Evolutionary conservation across 306 rosid species (phyloP).

Genomic region (Echinosophora koreensis): DNA sequence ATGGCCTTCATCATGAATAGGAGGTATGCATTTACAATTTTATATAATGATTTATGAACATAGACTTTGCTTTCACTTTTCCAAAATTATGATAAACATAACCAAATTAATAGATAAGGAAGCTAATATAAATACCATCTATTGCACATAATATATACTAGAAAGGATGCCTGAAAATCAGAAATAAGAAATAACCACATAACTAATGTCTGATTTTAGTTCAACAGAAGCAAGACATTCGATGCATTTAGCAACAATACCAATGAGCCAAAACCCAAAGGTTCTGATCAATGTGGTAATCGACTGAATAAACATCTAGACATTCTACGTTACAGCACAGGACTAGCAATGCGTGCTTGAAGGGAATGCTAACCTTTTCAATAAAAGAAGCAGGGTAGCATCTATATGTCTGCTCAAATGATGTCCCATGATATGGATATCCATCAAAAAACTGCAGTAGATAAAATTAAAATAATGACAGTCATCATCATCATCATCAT

Average conservation of each 20-base stretch:
- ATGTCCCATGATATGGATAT: conserved; percentile 94
- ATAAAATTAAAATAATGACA: conserved; percentile 20
- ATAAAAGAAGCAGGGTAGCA: conserved; percentile 98
- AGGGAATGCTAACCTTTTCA: conserved; percentile 75
- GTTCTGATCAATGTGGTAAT: conserved; percentile 2
- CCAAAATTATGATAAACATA: neutral
- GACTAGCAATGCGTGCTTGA: conserved; percentile 2
- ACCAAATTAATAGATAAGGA: conserved; percentile 1
- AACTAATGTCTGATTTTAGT: neutral
- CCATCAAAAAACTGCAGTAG: conserved; percentile 80
- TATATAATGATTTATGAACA: neutral
- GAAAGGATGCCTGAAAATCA: neutral
- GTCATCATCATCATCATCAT: conserved; percentile 23
- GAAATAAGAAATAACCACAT: neutral
- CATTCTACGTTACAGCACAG: neutral
- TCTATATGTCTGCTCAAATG: conserved; percentile 96
- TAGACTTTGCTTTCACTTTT: neutral
- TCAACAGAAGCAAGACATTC: conserved; percentile 33
- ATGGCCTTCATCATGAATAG: too few relatives aligned
- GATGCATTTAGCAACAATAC: neutral
- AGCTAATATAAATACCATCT: neutral
- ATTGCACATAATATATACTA: neutral
- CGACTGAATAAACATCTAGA: neutral
- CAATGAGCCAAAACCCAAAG: conserved; percentile 3
- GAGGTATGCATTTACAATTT: neutral